Conservation (phyloP, 495 filamentous ascomycete species). For the Penicillium waksmanii region DNA sequence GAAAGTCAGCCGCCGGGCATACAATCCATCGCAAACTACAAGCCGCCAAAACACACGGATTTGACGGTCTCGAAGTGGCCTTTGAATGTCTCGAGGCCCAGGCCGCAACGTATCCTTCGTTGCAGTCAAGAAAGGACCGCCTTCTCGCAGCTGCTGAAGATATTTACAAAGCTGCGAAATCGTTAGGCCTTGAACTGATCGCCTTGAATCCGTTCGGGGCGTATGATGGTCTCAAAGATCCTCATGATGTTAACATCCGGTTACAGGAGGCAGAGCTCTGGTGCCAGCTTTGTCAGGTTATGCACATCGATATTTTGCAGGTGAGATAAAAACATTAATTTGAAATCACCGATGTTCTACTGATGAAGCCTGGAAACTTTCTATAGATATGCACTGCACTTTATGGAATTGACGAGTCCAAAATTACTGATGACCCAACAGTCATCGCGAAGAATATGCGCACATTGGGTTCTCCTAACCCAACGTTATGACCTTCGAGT, state of each 20-base stretch:
- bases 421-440: conserved; percentile 11
- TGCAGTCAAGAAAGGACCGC: conserved; percentile 2
- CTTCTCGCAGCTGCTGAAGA: conserved; percentile 17
- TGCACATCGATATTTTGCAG: conserved; percentile 22
- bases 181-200: conserved; percentile 12
- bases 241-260: conserved; percentile 7
- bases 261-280: conserved; percentile 21
- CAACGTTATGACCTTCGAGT: conserved; percentile 11
- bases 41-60: conserved; percentile 18
- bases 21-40: conserved; percentile 18
- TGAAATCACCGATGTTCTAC: neutral
- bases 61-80: conserved; percentile 21
- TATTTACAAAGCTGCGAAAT: conserved; percentile 8
- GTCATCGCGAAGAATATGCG: conserved; percentile 21
- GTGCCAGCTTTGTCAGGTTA: conserved; percentile 21
- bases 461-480: conserved; percentile 11
- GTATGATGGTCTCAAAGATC: conserved; percentile 15
- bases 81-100: conserved; percentile 23
- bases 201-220: conserved; percentile 22
- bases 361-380: neutral
- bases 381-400: conserved; percentile 17
- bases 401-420: conserved; percentile 14
- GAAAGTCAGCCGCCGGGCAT: conserved; percentile 20
- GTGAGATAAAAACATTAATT: conserved; percentile 1
- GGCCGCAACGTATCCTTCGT: conserved; percentile 7